Base-by-base conservation (phyloP, 768 basidiomycete genomes). In the Daedaleopsis nitida region DNA sequence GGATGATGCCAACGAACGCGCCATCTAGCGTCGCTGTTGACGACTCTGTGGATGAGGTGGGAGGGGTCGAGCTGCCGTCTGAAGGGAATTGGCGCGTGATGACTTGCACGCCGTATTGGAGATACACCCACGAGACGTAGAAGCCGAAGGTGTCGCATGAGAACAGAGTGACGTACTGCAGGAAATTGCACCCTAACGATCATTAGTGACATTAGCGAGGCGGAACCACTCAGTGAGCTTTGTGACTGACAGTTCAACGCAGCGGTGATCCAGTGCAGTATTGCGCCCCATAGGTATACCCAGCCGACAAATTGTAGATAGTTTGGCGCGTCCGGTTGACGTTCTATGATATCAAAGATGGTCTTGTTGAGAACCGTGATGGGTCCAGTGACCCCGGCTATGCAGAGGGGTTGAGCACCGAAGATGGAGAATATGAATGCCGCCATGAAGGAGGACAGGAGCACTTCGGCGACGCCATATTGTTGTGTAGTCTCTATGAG, bases 311-410 rank as follows among this genome's bases (percentile, higher is more conserved):
- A 95, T 38, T 89, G 89, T 13, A 94, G 82, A 70, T 95, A 96
- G 53, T 82, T 73, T 1, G 93, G 92, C 6, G 87, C 77, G 60
- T 87, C 78, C 11, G 78, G 66, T 54, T 82, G 80, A 19, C 76
- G 76, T 66, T 81, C 70, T 57, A 92, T 77, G 59, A 95, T 92
- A 66, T 88, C 81, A 72, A 83, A 94, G 47, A 96, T 92, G 2
- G 89, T 93, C 77, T 91, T 92, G 78, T 95, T 96, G 66, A 95
- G 87, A 10, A 96, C 92, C 3, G 94, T 95, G 68, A 96, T 96
- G 1, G 95, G 94, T 21, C 93, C 92, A 85, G 70, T 96, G 1
- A 96, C 94, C 6, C 96, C 96, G 2, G 92, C 91, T 47, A 97
- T 94, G 47, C 92, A 91, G 3, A 97, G 79, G 0, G 96, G 96